Evolutionary conservation across 768 basidiomycete genomes (phyloP), one percentile per base, ranked within the genome.

Genomic region (Rubroboletus pulcherrimus): DNA sequence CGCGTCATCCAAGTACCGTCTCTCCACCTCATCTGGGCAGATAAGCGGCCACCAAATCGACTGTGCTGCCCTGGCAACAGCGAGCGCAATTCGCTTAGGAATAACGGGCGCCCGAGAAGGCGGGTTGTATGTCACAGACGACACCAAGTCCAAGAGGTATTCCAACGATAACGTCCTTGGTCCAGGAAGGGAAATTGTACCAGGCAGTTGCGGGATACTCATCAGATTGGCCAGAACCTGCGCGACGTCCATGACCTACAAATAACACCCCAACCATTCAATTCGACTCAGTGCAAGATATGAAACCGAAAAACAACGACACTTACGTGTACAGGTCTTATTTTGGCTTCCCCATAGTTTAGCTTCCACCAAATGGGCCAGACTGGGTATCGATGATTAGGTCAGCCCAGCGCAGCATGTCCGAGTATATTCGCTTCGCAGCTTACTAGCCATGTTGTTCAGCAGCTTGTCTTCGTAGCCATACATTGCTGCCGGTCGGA

Each of bases 401-500:
- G 53, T 55, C 24, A 62, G 61, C 21, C n/a, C 24, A 49, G 55
- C 56, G 49, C 59, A 55, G 30, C 42, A 21, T 30, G 41, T 26
- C 54, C 55, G 42, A 38, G 38, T 38, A 46, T 14, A 37, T 35
- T 35, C 49, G 15, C 57, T 33, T 43, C 44, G 42, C 40, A 54
- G 81, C 89, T 73, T 70, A 95, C 94, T 75, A 48, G 93, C 89
- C 73, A 97, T 89, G 69, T 91, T 94, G 70, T 89, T 95, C 68
- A 98, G 74, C 48, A 98, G 74, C 73, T 88, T 92, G 75, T 99
- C 97, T 73, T 99, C 97, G 66, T 87, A 84, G n/a, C 97, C 97
- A 71, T 78, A 99, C 84, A 98, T 85, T 33, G 81, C 67, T 10
- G 83, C 83, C 40, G 97, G 97, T 47, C 93, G 78, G 52, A 97